Base-by-base conservation (phyloP, 345 rosid species). In the Salix dunnii region DNA sequence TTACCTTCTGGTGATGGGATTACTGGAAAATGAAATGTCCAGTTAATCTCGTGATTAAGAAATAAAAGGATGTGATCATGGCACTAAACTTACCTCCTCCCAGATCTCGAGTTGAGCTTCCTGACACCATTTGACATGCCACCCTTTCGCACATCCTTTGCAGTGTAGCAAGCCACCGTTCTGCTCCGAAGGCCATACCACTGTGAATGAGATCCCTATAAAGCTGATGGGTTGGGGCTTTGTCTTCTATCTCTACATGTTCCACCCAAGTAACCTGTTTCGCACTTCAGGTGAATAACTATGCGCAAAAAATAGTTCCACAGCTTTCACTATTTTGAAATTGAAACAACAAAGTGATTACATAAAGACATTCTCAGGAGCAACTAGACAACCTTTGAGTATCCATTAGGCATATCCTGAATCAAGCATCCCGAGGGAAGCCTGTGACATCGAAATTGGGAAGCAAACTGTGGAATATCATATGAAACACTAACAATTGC, bases 391-490 rank as follows among this genome's bases (percentile, higher is more conserved):
- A 95, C 99, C 97, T 93, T 92, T 66, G 94, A 93, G 82, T 91
- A 96, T 18, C 99, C 99, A 74, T 91, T 92, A 25, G 99, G 97
- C 90, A 93, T 89, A 86, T 93, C 97, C 79, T 96, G 97, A 82
- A 96, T 93, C 88, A 96, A 89, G 86, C 98, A 92, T 60, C 99
- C 99, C 36, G 99, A 96, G 67, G 98, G 99, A 77, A 86, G 93
- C 82, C 89, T 87, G 72, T 82, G 86, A 65, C 86, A 88, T 40
- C 65, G 88, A 77, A 83, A 86, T 30, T 89, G 92, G 36, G 95
- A 84, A 77, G 88, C 77, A 72, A 88, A 85, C 74, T 92, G 97
- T 16, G 96, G 88, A 78, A 89, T 84, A 71, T 96, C 93, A 71
- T 92, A 91, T 1, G 99, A 96, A 82, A 96, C 94, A 79, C 91